These are phyloP conservation scores for Phialophora verrucosa DNA, from an alignment of 2,329 filamentous ascomycete genomes.

Conservation along the genomic window DNA sequence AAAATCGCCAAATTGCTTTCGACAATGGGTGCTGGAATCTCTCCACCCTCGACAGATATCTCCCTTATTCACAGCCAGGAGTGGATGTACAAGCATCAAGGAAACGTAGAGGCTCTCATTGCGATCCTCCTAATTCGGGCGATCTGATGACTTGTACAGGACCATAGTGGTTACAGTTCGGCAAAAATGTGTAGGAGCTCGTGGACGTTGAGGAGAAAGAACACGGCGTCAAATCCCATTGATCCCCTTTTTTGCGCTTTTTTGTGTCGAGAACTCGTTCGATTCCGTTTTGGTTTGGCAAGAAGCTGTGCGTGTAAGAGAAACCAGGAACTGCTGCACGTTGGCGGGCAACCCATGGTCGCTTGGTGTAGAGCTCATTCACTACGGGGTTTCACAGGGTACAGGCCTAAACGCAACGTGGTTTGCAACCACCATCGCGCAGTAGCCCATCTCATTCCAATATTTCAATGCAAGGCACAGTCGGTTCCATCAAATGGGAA, in stretches of 20 bases:
- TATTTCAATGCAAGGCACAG: neutral
- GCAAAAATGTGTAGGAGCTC: conserved; percentile 16
- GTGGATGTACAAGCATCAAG: conserved; percentile 8
- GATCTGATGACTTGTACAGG: conserved; percentile 13
- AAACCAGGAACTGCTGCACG: neutral
- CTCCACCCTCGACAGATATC: conserved; percentile 9
- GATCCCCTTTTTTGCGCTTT: neutral
- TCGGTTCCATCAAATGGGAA: neutral
- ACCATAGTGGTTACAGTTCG: conserved; percentile 10
- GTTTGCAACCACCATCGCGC: neutral
- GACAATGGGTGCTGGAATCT: conserved; percentile 6
- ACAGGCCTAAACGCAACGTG: neutral
- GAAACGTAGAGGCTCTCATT: conserved; percentile 14
- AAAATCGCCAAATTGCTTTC: neutral
- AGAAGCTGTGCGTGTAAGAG: neutral
- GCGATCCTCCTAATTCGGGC: conserved; percentile 9
- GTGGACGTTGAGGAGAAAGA: neutral
- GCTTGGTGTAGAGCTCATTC: neutral
- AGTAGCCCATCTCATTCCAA: neutral
- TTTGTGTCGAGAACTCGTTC: neutral
- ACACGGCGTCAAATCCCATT: neutral
- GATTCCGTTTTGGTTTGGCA: neutral
- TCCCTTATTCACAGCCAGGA: conserved; percentile 15
- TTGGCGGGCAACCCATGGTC: neutral
- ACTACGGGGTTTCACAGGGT: neutral